phyloP scores from a whole-genome alignment of 306 rosid genomes.

The Nissolia schottii region DNA sequence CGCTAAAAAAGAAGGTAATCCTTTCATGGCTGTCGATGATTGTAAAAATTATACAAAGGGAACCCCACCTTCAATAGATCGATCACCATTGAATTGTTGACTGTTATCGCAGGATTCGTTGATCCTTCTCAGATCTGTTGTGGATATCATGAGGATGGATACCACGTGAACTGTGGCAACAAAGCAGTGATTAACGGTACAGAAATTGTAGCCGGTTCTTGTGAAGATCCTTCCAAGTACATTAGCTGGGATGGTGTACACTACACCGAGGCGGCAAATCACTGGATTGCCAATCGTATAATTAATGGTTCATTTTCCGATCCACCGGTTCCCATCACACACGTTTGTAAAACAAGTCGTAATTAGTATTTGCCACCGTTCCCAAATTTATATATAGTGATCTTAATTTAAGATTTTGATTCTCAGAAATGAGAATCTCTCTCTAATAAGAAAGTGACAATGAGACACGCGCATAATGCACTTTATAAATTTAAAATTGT shows the following conservation, averaged over 20 bases:
- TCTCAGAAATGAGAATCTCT: no score
- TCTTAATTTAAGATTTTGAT: no score
- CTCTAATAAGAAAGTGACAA: no score
- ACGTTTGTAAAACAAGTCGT: constrained; percentile 38
- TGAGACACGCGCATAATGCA: no score
- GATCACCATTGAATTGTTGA: not conserved
- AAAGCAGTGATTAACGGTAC: constrained; percentile 44
- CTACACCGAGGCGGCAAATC: constrained; percentile 78
- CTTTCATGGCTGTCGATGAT: no score
- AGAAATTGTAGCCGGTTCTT: constrained; percentile 49
- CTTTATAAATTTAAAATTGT: no score
- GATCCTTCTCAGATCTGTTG: constrained; percentile 57
- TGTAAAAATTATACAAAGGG: no score
- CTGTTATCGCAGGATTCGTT: constrained; percentile 47
- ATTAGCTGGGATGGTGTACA: constrained; percentile 96
- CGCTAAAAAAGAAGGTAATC: constrained; percentile 48
- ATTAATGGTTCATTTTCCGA: constrained; percentile 58
- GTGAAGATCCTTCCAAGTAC: constrained; percentile 59
- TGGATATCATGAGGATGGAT: constrained; percentile 53
- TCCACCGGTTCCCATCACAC: constrained; percentile 46
- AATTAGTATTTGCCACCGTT: not conserved
- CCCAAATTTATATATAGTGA: not conserved
- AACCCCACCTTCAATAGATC: not conserved
- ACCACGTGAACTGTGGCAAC: constrained; percentile 60
- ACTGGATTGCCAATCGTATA: constrained; percentile 57